Percentiles rank a stretch among this genome's conserved stretches.
Evolutionary conservation across 495 filamentous ascomycete species (phyloP).

Genomic region (Penicillium egyptiacum): DNA sequence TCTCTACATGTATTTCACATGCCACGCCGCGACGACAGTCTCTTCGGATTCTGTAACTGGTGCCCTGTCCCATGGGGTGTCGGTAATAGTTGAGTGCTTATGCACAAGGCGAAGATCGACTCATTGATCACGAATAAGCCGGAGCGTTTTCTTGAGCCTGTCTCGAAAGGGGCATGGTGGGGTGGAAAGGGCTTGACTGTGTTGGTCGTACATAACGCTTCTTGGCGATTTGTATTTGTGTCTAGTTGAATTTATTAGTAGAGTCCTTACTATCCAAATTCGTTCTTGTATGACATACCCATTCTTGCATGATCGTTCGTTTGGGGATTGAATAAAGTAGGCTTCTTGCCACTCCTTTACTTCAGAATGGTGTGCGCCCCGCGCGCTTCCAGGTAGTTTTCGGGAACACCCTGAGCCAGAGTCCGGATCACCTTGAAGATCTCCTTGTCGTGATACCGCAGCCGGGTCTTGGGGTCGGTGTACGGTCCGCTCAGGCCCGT

Average conservation of each 20-base stretch:
- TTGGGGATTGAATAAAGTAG: background rate
- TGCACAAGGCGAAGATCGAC: slow-evolving; percentile 56
- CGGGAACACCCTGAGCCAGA: slow-evolving; percentile 73
- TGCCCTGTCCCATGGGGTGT: slow-evolving; percentile 43
- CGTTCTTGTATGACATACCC: background rate
- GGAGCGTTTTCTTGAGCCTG: slow-evolving; percentile 81
- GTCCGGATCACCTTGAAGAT: slow-evolving; percentile 77
- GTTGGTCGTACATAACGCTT: slow-evolving; percentile 58
- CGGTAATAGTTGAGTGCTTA: slow-evolving; percentile 54
- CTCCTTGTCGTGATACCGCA: slow-evolving; percentile 88
- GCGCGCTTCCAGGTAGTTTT: slow-evolving; percentile 83
- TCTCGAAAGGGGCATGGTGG: slow-evolving; percentile 71
- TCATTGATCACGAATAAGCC: slow-evolving; percentile 86
- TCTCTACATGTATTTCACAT: background rate
- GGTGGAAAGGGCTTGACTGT: slow-evolving; percentile 91
- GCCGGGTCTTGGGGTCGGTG: slow-evolving; percentile 86
- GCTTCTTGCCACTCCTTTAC: slow-evolving; percentile 38
- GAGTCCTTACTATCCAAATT: background rate
- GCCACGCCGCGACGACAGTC: slow-evolving; percentile 57
- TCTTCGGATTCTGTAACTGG: slow-evolving; percentile 57
- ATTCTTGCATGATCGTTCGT: background rate
- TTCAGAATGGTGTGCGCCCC: slow-evolving; percentile 93
- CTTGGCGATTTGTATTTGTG: slow-evolving; percentile 11
- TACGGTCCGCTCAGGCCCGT: slow-evolving; percentile 88
- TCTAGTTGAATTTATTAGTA: slow-evolving; percentile 11